Evolutionary conservation across 495 filamentous ascomycete species (phyloP).

Genomic region (Daldinia concentrica): DNA sequence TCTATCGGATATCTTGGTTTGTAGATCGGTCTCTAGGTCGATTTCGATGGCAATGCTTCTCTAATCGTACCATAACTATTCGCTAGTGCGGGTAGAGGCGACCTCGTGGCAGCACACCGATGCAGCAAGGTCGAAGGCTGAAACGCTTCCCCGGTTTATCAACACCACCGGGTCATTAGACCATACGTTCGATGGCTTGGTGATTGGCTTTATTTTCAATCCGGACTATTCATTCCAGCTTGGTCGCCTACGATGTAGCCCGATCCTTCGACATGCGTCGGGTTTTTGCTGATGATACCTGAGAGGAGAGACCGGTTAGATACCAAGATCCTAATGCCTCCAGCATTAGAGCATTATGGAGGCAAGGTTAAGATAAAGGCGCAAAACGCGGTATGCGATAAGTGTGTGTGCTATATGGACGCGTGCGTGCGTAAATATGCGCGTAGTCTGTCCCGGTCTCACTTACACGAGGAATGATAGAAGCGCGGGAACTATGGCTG

Average conservation of each 20-base stretch:
- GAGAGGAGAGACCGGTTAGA: constrained; percentile 19
- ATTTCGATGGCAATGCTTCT: constrained; percentile 15
- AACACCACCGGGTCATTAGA: constrained; percentile 28
- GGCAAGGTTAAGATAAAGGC: constrained; percentile 1
- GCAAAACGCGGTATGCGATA: constrained; percentile 35
- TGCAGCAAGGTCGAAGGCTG: constrained; percentile 34
- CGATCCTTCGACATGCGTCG: constrained; percentile 41
- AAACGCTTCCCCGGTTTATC: constrained; percentile 34
- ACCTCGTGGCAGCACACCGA: constrained; percentile 40
- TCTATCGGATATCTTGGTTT: constrained; percentile 31
- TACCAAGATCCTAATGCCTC: constrained; percentile 22
- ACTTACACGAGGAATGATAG: constrained; percentile 34
- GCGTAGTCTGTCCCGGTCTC: constrained; percentile 25
- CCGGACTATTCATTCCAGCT: constrained; percentile 26
- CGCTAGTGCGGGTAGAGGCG: constrained; percentile 34
- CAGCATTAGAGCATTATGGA: constrained; percentile 10
- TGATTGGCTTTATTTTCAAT: constrained; percentile 17
- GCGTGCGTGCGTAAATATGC: constrained; percentile 24
- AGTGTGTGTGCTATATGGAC: constrained; percentile 16
- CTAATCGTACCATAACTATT: constrained; percentile 29
- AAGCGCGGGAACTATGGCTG: constrained; percentile 20
- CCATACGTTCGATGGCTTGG: constrained; percentile 12
- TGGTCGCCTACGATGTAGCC: constrained; percentile 13
- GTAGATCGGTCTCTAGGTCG: constrained; percentile 29
- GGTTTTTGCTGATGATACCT: constrained; percentile 29